Conservation (phyloP, 768 basidiomycete genomes). For the Kondoa malvinella region DNA sequence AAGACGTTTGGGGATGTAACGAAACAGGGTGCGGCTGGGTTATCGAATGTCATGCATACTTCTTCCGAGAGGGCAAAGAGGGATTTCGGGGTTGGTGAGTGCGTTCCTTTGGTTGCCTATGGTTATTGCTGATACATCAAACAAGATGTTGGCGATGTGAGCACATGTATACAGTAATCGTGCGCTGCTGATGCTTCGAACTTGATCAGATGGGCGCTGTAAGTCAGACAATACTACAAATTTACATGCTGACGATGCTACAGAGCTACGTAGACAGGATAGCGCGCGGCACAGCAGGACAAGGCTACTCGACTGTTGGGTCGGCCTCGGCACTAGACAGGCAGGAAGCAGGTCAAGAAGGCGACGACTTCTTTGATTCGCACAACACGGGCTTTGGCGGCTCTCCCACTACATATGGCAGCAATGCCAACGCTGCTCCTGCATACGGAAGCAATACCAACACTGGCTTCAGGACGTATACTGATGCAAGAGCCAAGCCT, state of each 20-base stretch:
- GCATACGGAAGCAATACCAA: neutral
- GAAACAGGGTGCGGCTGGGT: constrained; percentile 35
- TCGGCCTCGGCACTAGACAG: neutral
- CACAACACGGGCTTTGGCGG: neutral
- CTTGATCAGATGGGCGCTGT: too few relatives aligned
- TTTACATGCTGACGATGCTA: constrained; percentile 10
- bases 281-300: constrained; percentile 15
- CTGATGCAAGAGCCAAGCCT: constrained; percentile 6
- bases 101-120: neutral
- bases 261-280: constrained; percentile 18
- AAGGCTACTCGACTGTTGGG: constrained; percentile 14
- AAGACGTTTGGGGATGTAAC: constrained; percentile 47
- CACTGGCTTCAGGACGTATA: neutral
- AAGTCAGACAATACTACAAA: too few relatives aligned
- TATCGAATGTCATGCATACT: neutral
- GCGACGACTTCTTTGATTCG: constrained; percentile 17
- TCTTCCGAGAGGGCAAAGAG: constrained; percentile 1
- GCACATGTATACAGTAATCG: too few relatives aligned
- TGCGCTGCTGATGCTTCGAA: too few relatives aligned
- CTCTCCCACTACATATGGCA: neutral
- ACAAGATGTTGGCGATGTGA: too few relatives aligned
- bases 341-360: neutral
- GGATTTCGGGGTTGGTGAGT: constrained; percentile 1
- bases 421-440: neutral
- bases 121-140: neutral